Evolutionary conservation across 306 rosid species (phyloP), one percentile per base, ranked within the genome.

Genomic region (Trifolium repens): DNA sequence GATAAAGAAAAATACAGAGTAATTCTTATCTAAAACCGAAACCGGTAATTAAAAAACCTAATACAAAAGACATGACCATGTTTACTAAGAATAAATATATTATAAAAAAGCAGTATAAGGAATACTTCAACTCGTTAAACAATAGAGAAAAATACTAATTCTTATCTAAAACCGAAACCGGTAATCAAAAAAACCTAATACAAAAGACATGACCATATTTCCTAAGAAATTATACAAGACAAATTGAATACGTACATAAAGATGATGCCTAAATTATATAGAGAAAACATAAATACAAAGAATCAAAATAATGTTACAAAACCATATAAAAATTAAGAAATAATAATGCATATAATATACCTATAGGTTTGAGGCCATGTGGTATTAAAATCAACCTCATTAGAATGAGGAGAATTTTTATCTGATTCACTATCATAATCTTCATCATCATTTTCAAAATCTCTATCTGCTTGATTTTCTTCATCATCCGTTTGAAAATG

Each of bases 301-400:
- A 53, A 52, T 7, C 9, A 53, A 53, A 53, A 7, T 1, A 19
- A 30, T 5, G 40, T 5, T 59, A 13, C 19, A 13, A 59, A 5
- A 9, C 10, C 8, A 35, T 34, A 52, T 53, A 59, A 32, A 30
- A 32, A 32, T 32, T 32, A 32, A 32, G 35, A 32, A 32, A 32
- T 32, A 32, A 32, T 32, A 22, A 22, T 22, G 26, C 26, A 17
- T 16, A 9, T 7, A 8, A 22, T 8, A 40, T 86, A 85, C 92
- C 91, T 53, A 76, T 86, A 86, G 60, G 86, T 86, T 72, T 86
- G 91, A 71, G 96, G 96, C 96, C 96, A 88, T 4, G 72, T 2
- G 50, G 68, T 5, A 19, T 12, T 79, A 4, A 69, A 13, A 40
- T 64, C 73, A 47, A 7, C 47, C n/a, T 74, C 76, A 12, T 30